Conservation (phyloP, 2,329 filamentous ascomycete genomes). For the Cordyceps farinosa region DNA sequence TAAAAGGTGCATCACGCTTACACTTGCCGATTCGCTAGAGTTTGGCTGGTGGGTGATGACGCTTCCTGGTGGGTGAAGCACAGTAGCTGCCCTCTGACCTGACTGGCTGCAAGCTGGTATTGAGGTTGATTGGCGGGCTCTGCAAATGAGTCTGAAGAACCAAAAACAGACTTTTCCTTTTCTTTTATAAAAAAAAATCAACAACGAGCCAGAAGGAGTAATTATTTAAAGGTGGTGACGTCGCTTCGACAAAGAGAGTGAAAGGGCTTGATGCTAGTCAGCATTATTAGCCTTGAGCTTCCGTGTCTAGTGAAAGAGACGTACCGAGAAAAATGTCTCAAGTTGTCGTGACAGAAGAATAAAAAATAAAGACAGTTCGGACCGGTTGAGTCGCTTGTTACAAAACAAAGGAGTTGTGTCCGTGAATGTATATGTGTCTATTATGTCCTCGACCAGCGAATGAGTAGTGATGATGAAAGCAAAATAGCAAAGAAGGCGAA, state of each 20-base stretch:
- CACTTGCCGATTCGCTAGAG: not conserved
- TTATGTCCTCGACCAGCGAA: slow-evolving; percentile 21
- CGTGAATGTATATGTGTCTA: not conserved
- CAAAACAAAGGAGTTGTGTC: not conserved
- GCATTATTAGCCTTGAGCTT: not conserved
- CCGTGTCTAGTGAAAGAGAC: not conserved
- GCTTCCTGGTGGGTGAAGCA: too few relatives aligned
- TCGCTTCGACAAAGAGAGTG: not conserved
- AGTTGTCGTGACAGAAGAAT: not conserved
- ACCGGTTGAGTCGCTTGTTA: not conserved
- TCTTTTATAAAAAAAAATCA: not conserved
- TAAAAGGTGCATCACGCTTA: slow-evolving; percentile 6
- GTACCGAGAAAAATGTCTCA: not conserved
- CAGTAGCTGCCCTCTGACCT: not conserved
- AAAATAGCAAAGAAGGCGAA: slow-evolving; percentile 20
- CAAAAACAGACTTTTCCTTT: not conserved
- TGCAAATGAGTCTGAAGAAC: too few relatives aligned
- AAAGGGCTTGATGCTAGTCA: not conserved
- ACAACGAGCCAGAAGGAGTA: not conserved
- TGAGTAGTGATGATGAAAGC: slow-evolving; percentile 20
- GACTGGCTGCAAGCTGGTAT: not conserved
- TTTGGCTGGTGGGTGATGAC: not conserved
- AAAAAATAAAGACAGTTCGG: not conserved
- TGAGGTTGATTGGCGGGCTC: not conserved
- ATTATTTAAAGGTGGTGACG: not conserved